These are phyloP conservation scores for Aquilaria agallochum DNA, from an alignment of 441 rosid genomes.

Conservation along the genomic window DNA sequence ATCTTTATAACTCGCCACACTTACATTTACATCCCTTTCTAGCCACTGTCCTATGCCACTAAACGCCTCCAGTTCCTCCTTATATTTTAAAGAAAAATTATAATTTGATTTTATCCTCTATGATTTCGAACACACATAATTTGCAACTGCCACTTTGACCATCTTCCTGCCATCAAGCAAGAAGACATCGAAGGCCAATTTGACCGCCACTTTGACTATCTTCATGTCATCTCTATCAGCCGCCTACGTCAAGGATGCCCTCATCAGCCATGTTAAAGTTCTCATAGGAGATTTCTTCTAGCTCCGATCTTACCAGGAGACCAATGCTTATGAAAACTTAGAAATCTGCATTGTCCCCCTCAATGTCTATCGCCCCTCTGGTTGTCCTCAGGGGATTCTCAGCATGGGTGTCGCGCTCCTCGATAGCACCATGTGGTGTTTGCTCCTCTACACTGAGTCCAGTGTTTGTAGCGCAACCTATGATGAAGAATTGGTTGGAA, in stretches of 20 bases:
- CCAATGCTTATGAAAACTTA: constrained; percentile 21
- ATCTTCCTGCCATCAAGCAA: too few species aligned
- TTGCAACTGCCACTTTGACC: too few species aligned
- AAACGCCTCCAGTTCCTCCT: too few species aligned
- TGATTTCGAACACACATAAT: too few species aligned
- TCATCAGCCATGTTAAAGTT: constrained; percentile 68
- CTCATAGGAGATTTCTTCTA: constrained; percentile 53
- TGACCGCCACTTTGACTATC: too few species aligned
- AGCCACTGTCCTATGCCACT: too few species aligned
- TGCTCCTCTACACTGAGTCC: constrained; percentile 69
- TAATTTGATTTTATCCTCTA: too few species aligned
- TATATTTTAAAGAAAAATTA: too few species aligned
- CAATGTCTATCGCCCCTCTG: constrained; percentile 80
- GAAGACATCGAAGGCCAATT: too few species aligned
- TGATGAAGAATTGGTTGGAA: background rate
- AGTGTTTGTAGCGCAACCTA: constrained; percentile 63
- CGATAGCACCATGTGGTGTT: constrained; percentile 63
- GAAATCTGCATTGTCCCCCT: constrained; percentile 60
- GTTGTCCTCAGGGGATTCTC: constrained; percentile 88
- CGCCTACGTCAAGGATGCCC: constrained; percentile 68
- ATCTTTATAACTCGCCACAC: too few species aligned
- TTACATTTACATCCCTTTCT: too few species aligned
- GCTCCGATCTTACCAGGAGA: constrained; percentile 28
- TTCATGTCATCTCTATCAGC: constrained; percentile 16
- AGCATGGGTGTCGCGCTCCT: constrained; percentile 70